phyloP scores from a whole-genome alignment of 768 basidiomycete genomes.

The Gymnopilus junonius region DNA sequence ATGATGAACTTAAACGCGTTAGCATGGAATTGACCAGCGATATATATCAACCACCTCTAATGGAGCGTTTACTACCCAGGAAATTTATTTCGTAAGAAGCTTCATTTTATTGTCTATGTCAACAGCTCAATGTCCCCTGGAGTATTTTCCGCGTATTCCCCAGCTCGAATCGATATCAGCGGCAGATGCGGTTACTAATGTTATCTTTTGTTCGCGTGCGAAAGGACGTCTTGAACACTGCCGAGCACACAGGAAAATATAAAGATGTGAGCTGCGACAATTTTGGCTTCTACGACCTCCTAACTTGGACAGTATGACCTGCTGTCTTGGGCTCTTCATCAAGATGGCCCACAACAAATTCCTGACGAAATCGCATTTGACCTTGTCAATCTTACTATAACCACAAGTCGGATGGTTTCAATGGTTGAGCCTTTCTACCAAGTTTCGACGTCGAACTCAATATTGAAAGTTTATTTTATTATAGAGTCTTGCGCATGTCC shows the following conservation, averaged over 20 bases:
- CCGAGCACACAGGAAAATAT: background rate
- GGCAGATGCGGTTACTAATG: background rate
- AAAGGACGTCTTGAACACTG: background rate
- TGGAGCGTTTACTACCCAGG: background rate
- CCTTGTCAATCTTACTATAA: constrained; percentile 38
- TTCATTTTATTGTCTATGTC: background rate
- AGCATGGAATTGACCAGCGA: background rate
- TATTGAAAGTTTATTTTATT: background rate
- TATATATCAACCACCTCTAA: background rate
- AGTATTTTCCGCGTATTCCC: constrained; percentile 10
- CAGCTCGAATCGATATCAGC: constrained; percentile 2
- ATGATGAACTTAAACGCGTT: background rate
- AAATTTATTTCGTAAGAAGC: background rate
- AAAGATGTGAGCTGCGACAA: background rate
- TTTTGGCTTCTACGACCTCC: background rate
- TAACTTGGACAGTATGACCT: constrained; percentile 35
- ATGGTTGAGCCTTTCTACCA: constrained; percentile 33
- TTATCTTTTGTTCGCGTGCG: background rate
- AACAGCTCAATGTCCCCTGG: constrained; percentile 9
- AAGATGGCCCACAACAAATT: constrained; percentile 22
- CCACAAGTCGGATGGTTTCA: constrained; percentile 39
- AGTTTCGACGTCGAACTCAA: background rate
- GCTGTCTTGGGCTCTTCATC: constrained; percentile 39
- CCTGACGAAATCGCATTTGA: constrained; percentile 24
- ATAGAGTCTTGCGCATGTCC: constrained; percentile 36